Evolutionary conservation across 2,329 filamentous ascomycete genomes (phyloP).

Genomic region (Huntiella omanensis): DNA sequence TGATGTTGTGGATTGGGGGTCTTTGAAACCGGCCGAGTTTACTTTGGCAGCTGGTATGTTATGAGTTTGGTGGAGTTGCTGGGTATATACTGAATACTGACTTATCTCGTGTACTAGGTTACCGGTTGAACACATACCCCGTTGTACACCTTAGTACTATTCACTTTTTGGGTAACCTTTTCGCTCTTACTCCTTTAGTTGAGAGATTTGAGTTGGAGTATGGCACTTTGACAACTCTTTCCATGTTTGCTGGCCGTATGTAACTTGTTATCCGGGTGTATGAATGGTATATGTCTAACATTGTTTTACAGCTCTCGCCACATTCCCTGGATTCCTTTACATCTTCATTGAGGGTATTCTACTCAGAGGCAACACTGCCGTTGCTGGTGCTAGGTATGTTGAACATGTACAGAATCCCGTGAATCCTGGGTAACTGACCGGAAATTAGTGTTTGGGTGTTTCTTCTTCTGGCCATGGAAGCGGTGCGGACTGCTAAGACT

Average conservation of each 20-base stretch:
- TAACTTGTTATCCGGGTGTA: not conserved
- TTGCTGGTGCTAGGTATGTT: conserved; percentile 65
- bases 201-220: conserved; percentile 88
- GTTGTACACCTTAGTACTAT: conserved; percentile 68
- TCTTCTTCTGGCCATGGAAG: conserved; percentile 65
- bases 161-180: conserved; percentile 60
- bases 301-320: conserved; percentile 44
- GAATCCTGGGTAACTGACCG: not conserved
- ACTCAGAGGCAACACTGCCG: conserved; percentile 48
- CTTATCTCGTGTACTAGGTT: conserved; percentile 38
- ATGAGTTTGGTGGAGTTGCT: not conserved
- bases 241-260: conserved; percentile 82
- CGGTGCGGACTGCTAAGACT: conserved; percentile 63
- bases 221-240: conserved; percentile 72
- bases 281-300: not conserved
- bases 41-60: conserved; percentile 7
- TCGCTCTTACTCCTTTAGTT: conserved; percentile 70
- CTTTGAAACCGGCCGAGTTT: conserved; percentile 58
- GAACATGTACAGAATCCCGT: not conserved
- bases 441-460: conserved; percentile 70
- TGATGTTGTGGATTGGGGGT: conserved; percentile 58
- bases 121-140: conserved; percentile 82
- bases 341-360: conserved; percentile 58
- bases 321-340: conserved; percentile 67
- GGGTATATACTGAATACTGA: not conserved